phyloP scores from a whole-genome alignment of 2,329 filamentous ascomycete genomes.

The Pseudogymnoascus sp. region DNA sequence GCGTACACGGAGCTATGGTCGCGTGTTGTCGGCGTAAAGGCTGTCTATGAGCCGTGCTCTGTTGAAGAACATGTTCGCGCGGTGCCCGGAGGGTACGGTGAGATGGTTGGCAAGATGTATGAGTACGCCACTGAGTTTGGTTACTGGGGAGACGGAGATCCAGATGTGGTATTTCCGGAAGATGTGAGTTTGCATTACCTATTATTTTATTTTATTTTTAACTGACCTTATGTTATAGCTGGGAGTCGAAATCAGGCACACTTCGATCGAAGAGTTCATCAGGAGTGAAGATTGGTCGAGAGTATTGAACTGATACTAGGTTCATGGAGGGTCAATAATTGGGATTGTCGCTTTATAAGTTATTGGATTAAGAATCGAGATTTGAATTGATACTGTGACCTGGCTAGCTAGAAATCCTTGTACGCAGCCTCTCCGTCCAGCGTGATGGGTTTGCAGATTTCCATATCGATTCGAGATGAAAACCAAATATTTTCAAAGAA shows the following conservation, averaged over 20 bases:
- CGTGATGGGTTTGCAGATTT: not conserved
- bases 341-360: no score
- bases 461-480: not conserved
- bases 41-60: slow-evolving; percentile 14
- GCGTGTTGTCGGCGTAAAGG: slow-evolving; percentile 15
- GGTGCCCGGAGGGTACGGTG: slow-evolving; percentile 19
- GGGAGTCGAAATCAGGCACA: slow-evolving; percentile 15
- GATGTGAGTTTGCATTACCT: slow-evolving; percentile 14
- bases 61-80: slow-evolving; percentile 24
- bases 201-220: not conserved
- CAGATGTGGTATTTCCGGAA: slow-evolving; percentile 25
- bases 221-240: slow-evolving; percentile 13
- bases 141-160: slow-evolving; percentile 28
- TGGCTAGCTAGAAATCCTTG: not conserved
- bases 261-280: slow-evolving; percentile 18
- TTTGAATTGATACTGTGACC: not conserved
- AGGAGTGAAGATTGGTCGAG: slow-evolving; percentile 21
- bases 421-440: no score
- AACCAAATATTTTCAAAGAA: not conserved
- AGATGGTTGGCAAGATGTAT: slow-evolving; percentile 27
- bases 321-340: no score
- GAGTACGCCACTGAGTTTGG: slow-evolving; percentile 28
- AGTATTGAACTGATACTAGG: slow-evolving; percentile 10
- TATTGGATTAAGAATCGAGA: not conserved
- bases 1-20: slow-evolving; percentile 8